phyloP scores from a whole-genome alignment of 805 yeast species.

The Spathaspora sp. region DNA sequence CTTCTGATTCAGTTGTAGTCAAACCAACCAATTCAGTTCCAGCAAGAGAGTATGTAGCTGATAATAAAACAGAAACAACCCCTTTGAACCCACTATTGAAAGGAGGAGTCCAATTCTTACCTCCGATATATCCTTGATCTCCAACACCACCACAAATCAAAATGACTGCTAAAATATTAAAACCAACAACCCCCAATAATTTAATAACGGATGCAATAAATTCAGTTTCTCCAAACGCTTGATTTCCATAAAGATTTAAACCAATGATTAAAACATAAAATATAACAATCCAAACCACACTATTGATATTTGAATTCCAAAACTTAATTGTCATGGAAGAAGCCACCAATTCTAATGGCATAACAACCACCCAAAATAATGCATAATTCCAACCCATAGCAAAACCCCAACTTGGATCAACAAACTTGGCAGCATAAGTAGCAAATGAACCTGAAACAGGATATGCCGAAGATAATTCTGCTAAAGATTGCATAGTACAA shows the following conservation, averaged over 20 bases:
- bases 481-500: conserved; percentile 41
- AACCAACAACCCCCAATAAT: conserved; percentile 37
- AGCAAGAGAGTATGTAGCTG: conserved; percentile 41
- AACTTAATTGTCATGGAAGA: conserved; percentile 37
- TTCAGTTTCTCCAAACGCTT: conserved; percentile 38
- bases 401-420: conserved; percentile 43
- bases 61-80: conserved; percentile 32
- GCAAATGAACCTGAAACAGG: conserved; percentile 42
- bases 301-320: conserved; percentile 36
- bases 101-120: conserved; percentile 32
- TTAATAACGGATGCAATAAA: conserved; percentile 32
- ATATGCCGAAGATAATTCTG: conserved; percentile 35
- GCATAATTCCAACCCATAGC: conserved; percentile 46
- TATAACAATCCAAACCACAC: conserved; percentile 39
- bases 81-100: conserved; percentile 42
- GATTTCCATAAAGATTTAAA: conserved; percentile 31
- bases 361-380: conserved; percentile 40
- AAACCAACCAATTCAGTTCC: conserved; percentile 41
- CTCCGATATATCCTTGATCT: conserved; percentile 35
- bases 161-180: conserved; percentile 36
- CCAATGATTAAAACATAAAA: conserved; percentile 34
- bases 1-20: conserved; percentile 36
- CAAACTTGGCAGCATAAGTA: conserved; percentile 35
- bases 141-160: conserved; percentile 39
- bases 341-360: conserved; percentile 42